Conservation (phyloP, 371 early-diverging fungal genomes). For the Apophysomyces trapeziformis region DNA sequence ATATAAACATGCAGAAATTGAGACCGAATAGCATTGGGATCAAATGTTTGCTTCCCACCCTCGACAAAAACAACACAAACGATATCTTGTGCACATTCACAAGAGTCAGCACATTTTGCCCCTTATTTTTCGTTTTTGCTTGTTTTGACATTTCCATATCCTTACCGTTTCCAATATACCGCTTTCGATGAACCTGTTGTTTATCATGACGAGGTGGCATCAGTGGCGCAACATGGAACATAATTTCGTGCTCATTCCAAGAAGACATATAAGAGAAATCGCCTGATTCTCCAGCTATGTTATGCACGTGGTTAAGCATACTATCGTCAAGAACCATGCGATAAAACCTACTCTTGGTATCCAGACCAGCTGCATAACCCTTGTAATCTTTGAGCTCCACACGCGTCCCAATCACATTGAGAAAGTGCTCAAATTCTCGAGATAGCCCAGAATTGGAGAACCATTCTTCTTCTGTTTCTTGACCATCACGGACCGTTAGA, state of each 20-base stretch:
- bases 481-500: conserved; percentile 62
- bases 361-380: conserved; percentile 83
- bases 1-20: conserved; percentile 78
- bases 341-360: conserved; percentile 66
- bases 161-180: conserved; percentile 83
- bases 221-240: conserved; percentile 84
- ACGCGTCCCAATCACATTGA: conserved; percentile 73
- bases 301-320: background rate
- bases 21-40: conserved; percentile 66
- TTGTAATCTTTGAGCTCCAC: conserved; percentile 76
- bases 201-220: conserved; percentile 75
- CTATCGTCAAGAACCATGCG: background rate
- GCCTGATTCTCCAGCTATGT: conserved; percentile 69
- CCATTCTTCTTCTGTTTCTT: conserved; percentile 78
- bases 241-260: conserved; percentile 79
- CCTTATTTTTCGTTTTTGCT: background rate
- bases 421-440: conserved; percentile 61
- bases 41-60: conserved; percentile 52
- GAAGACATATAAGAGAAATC: conserved; percentile 72
- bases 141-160: background rate
- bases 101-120: background rate
- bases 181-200: conserved; percentile 82
- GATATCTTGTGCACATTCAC: conserved; percentile 55
- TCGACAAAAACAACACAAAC: conserved; percentile 75
- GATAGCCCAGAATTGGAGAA: conserved; percentile 70